Evolutionary conservation across 1,284 basidiomycete species (phyloP).

Genomic region (Dichomitus squalens): DNA sequence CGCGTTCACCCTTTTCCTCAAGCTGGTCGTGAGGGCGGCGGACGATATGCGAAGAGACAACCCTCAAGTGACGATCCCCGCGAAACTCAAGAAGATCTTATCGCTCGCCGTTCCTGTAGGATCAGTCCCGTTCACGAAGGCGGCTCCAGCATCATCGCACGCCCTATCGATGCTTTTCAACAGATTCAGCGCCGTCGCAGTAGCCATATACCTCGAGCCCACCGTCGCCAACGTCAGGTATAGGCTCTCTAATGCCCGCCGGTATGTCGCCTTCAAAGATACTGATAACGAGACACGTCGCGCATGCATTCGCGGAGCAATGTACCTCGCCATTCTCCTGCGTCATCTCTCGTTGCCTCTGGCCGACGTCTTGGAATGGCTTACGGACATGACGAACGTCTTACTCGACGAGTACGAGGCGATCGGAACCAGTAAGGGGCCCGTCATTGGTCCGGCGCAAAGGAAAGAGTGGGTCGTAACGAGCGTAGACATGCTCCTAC

Average conservation of each 20-base stretch:
- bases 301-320: constrained; percentile 77
- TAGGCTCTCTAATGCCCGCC: constrained; percentile 62
- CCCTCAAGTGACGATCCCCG: constrained; percentile 28
- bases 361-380: constrained; percentile 64
- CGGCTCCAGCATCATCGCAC: constrained; percentile 50
- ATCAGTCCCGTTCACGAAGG: constrained; percentile 64
- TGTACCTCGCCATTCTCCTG: constrained; percentile 74
- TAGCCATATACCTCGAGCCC: constrained; percentile 78
- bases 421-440: constrained; percentile 10
- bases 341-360: constrained; percentile 61
- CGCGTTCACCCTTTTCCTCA: constrained; percentile 81
- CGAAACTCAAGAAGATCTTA: constrained; percentile 71
- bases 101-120: constrained; percentile 82
- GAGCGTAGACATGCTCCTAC: constrained; percentile 55
- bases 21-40: constrained; percentile 68
- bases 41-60: constrained; percentile 33
- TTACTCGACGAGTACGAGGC: constrained; percentile 63
- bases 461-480: constrained; percentile 32
- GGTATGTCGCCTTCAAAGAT: constrained; percentile 69
- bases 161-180: constrained; percentile 87
- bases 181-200: constrained; percentile 77
- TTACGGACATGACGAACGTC: constrained; percentile 61
- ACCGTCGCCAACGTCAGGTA: constrained; percentile 49
- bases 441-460: constrained; percentile 6
- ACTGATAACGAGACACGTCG: constrained; percentile 74